Conservation (phyloP, 257 asterid species). For the Lantana camara region DNA sequence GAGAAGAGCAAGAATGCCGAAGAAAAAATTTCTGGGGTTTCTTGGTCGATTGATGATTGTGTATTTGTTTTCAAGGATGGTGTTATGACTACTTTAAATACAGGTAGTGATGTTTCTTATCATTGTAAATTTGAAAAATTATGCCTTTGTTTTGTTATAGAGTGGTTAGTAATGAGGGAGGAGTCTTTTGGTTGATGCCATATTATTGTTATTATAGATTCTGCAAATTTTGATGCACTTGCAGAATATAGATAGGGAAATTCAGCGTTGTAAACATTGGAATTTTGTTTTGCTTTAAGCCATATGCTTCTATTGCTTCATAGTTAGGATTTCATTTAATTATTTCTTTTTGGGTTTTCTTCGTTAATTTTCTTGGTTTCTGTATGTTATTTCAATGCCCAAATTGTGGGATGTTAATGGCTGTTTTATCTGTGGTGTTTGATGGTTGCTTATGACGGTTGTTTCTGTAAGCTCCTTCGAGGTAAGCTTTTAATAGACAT, state of each 20-base stretch:
- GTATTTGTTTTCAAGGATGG: constrained; percentile 64
- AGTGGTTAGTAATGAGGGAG: constrained; percentile 60
- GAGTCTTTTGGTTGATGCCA: constrained; percentile 33
- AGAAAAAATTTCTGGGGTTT: constrained; percentile 19
- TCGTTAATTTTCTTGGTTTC: no score
- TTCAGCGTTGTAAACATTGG: constrained; percentile 29
- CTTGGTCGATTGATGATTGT: constrained; percentile 35
- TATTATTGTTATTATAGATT: constrained; percentile 27
- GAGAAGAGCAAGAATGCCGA: constrained; percentile 22
- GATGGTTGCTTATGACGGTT: no score
- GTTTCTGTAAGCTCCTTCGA: no score
- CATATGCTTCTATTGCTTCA: constrained; percentile 16
- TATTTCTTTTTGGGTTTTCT: not conserved
- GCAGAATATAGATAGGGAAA: constrained; percentile 36
- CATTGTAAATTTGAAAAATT: constrained; percentile 79
- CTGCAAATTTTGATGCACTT: constrained; percentile 56
- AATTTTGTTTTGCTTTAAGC: constrained; percentile 28
- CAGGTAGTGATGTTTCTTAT: constrained; percentile 43
- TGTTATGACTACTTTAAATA: constrained; percentile 47
- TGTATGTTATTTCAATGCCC: no score
- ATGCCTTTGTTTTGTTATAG: constrained; percentile 85
- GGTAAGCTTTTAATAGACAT: no score
- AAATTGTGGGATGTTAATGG: no score
- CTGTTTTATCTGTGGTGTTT: no score
- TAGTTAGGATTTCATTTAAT: constrained; percentile 13